Base-by-base conservation (phyloP, 306 rosid species). In the Psophocarpus tetragonolobus region DNA sequence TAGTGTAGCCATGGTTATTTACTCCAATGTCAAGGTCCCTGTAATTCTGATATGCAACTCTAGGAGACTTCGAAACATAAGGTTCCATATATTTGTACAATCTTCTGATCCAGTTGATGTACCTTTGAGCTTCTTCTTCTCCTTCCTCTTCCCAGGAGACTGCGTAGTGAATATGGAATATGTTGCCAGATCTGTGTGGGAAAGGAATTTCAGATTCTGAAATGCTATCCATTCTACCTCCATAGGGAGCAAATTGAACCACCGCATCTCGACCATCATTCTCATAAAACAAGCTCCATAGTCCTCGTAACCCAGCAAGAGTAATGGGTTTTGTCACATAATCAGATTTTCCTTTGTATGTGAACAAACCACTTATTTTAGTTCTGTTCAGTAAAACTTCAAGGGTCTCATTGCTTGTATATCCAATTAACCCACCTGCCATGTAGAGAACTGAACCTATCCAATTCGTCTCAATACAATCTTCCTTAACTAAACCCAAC, bases 151-250 rank as follows among this genome's bases (percentile, higher is more conserved):
- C 15, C 83, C 83, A 83, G 60, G 17, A 35, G 1, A 58, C 73
- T 1, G 17, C 1, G 21, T 83, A 32, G 2, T 47, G 61, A 57
- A 83, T 67, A 6, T 42, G 5, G 27, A 42, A 73, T 17, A 83
- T 8, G 75, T 47, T 83, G 15, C 83, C 86, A 24, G 7, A 1
- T 68, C 79, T 73, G 10, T 73, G 81, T 1, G 83, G 86, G 69
- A 73, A 83, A 57, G 83, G 83, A 66, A 14, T 73, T 57, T 78
- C 76, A 6, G 63, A 54, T 8, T 73, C 80, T 9, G 80, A 45
- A 78, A 83, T 83, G 23, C 66, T 50, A 78, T 73, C 61, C 86
- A 73, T 78, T 73, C 14, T 78, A 32, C 83, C 86, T 4, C 83
- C 86, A 45, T 42, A 78, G 57, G 86, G 83, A 57, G n/a, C n/a